phyloP scores from a whole-genome alignment of 208 protist genomes.

The Trypanosoma scelopori region DNA sequence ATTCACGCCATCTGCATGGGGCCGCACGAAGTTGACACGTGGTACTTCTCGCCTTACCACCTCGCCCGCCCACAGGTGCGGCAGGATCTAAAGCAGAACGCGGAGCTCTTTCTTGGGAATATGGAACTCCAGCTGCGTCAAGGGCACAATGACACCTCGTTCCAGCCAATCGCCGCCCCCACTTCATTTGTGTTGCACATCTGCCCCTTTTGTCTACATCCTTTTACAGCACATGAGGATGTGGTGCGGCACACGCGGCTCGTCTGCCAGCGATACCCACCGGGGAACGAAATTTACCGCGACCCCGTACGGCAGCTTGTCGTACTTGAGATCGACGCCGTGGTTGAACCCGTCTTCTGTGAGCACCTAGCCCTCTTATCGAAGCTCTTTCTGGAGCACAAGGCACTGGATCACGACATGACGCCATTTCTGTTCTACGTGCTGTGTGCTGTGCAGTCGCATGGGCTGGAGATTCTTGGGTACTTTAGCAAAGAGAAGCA shows the following conservation, averaged over 20 bases:
- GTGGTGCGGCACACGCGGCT: slow-evolving; percentile 80
- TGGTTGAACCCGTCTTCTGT: slow-evolving; percentile 96
- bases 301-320: slow-evolving; percentile 85
- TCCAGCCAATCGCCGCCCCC: slow-evolving; percentile 29
- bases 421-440: slow-evolving; percentile 99
- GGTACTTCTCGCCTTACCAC: slow-evolving; percentile 98
- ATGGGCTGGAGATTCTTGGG: slow-evolving; percentile 95
- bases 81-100: slow-evolving; percentile 48
- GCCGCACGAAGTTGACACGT: slow-evolving; percentile 94
- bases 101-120: slow-evolving; percentile 46
- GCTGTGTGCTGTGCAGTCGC: slow-evolving; percentile 92
- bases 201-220: slow-evolving; percentile 98
- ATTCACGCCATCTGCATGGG: slow-evolving; percentile 96
- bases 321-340: slow-evolving; percentile 97
- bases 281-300: slow-evolving; percentile 87
- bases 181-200: slow-evolving; percentile 91
- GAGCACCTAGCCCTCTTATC: slow-evolving; percentile 98
- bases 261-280: slow-evolving; percentile 89
- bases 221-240: slow-evolving; percentile 87
- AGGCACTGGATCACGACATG: slow-evolving; percentile 99
- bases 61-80: slow-evolving; percentile 73
- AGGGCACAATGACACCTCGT: background rate
- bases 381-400: slow-evolving; percentile 99
- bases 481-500: slow-evolving; percentile 99
- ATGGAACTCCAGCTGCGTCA: slow-evolving; percentile 54